These are phyloP conservation scores for Thelonectria discophora DNA, from an alignment of 2,329 filamentous ascomycete genomes.

Conservation along the genomic window DNA sequence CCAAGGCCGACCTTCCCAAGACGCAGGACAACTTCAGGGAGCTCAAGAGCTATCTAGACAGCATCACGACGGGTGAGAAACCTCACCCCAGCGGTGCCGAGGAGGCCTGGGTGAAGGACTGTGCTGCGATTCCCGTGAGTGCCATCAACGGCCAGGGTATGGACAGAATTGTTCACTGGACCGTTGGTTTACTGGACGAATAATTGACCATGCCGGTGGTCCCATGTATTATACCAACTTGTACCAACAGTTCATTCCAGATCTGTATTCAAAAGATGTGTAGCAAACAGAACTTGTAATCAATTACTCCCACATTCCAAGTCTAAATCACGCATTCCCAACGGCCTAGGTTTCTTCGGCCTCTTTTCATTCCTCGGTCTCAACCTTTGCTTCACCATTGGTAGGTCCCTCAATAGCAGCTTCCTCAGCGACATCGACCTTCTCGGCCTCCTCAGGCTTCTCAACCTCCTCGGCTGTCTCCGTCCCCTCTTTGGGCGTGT, in stretches of 20 bases:
- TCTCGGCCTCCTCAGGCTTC: constrained; percentile 41
- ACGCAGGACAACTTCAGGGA: constrained; percentile 80
- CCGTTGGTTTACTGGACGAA: constrained; percentile 71
- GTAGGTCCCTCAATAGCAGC: constrained; percentile 50
- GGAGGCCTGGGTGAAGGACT: constrained; percentile 66
- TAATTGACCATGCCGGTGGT: constrained; percentile 28
- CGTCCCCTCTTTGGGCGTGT: constrained; percentile 48
- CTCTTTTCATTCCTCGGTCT: constrained; percentile 18
- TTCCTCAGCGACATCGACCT: constrained; percentile 42
- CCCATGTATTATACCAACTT: constrained; percentile 37
- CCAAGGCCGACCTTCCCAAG: constrained; percentile 84
- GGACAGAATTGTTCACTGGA: constrained; percentile 76
- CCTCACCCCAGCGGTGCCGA: constrained; percentile 77
- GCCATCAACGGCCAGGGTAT: constrained; percentile 89
- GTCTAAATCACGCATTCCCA: constrained; percentile 33
- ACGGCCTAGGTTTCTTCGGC: constrained; percentile 20
- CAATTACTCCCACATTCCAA: constrained; percentile 31
- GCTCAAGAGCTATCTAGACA: constrained; percentile 75
- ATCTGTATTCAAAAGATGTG: constrained; percentile 25
- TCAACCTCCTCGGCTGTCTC: constrained; percentile 45
- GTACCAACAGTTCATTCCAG: constrained; percentile 30
- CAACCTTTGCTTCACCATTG: constrained; percentile 44
- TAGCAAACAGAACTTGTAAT: constrained; percentile 33
- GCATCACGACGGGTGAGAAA: constrained; percentile 68
- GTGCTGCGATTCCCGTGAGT: constrained; percentile 83